These are phyloP conservation scores for Candida multigemmis DNA, from an alignment of 805 yeast genomes.

Conservation along the genomic window DNA sequence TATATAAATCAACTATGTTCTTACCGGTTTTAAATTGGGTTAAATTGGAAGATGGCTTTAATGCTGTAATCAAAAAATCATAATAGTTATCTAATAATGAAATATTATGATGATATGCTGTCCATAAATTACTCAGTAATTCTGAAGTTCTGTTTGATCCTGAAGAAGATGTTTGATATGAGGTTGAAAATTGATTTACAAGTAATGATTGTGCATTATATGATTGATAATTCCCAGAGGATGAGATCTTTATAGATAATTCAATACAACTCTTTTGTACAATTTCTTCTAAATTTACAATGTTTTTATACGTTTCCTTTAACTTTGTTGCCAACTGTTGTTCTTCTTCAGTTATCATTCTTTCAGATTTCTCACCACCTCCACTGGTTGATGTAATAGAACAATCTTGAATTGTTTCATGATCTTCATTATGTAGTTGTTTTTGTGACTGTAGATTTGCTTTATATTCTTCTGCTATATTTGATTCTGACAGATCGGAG, in stretches of 20 bases:
- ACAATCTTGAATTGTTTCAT: conserved; percentile 4
- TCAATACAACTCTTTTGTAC: conserved; percentile 64
- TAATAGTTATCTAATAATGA: conserved; percentile 62
- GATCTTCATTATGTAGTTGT: conserved; percentile 4
- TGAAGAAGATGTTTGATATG: conserved; percentile 1
- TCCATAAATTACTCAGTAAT: conserved; percentile 56
- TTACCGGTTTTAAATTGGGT: conserved; percentile 60
- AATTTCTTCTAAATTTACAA: conserved; percentile 57
- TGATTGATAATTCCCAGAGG: conserved; percentile 7
- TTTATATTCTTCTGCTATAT: conserved; percentile 15
- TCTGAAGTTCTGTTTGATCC: conserved; percentile 29
- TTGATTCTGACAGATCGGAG: conserved; percentile 33
- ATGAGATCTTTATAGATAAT: conserved; percentile 40
- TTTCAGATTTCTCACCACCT: neutral
- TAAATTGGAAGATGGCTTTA: conserved; percentile 47
- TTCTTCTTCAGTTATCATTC: conserved; percentile 47
- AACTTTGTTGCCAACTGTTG: conserved; percentile 59
- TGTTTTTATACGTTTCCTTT: conserved; percentile 66
- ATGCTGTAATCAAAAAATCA: conserved; percentile 62
- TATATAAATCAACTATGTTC: conserved; percentile 67
- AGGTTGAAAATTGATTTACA: too few species aligned
- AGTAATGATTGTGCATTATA: too few species aligned
- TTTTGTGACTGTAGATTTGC: conserved; percentile 4
- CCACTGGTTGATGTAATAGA: conserved; percentile 2
- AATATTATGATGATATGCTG: conserved; percentile 58